Base-by-base conservation (phyloP, 441 rosid genomes). In the Gossypium davidsonii region DNA sequence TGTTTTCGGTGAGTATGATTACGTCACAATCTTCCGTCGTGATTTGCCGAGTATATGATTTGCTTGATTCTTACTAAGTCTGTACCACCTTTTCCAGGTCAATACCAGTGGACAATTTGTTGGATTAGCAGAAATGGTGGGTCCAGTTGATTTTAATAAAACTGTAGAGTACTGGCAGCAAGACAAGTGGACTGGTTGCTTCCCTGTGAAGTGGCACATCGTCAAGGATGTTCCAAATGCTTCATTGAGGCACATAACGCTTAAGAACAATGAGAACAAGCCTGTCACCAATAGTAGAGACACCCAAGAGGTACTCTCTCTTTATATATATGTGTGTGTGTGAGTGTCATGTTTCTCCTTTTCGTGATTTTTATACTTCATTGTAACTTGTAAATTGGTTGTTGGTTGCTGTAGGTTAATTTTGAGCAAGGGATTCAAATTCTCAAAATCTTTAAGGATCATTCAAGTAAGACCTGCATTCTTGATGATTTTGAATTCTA, bases 401-500 rank as follows among this genome's bases (percentile, higher is more conserved):
- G 12, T 37, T 73, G 44, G 68, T 10, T 70, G 48, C 11, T 77
- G 64, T 57, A 95, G 99, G 98, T 91, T 72, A 82, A 72, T 70
- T 62, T 91, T 12, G 94, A 90, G 64, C 82, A 89, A 78, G 98
- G 98, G 37, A 46, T 80, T 70, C 81, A 86, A 78, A 80, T 93
- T 68, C 76, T 96, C 60, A 91, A 96, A 81, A 85, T 89, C 37
- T 87, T 90, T 52, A 93, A 93, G 85, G 80, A 73, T 53, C 86
- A 91, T 74, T 74, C 82, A 20, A 79, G 88, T 82, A 91, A 88
- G 83, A 86, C 93, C 20, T 90, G 92, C 76, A 88, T 96, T 65
- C 81, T 96, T 78, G 97, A 96, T 81, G 99, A 96, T 82, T 96
- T 93, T 87, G 90, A 80, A 74, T 96, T 96, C 63, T 96, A 96